Conservation (phyloP, 192 early-diverging fungal species). For the Powellomyces hirtus region DNA sequence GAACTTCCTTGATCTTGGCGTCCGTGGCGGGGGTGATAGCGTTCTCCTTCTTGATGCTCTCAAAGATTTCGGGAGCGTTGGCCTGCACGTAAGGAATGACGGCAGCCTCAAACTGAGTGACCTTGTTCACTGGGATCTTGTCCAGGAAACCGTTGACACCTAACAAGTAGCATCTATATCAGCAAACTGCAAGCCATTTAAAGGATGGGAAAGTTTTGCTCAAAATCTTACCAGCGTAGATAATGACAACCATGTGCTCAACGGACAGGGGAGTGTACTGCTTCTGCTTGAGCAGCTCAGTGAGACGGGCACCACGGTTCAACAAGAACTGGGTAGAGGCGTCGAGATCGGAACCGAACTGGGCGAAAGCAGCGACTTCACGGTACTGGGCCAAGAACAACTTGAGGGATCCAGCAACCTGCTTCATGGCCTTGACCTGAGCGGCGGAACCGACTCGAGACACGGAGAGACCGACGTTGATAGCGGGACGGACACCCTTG, state of each 20-base stretch:
- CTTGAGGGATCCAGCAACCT: constrained; percentile 99
- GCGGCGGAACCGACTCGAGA: constrained; percentile 99
- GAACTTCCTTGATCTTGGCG: constrained; percentile 88
- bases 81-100: constrained; percentile 85
- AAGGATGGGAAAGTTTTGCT: background rate
- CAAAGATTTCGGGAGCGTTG: constrained; percentile 85
- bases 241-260: constrained; percentile 96
- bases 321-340: constrained; percentile 99
- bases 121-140: constrained; percentile 92
- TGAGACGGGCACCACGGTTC: constrained; percentile 99
- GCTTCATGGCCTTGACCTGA: constrained; percentile 99
- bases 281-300: constrained; percentile 99
- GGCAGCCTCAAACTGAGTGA: constrained; percentile 90
- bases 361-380: constrained; percentile 99
- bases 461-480: constrained; percentile 99
- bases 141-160: constrained; percentile 99
- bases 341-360: constrained; percentile 99
- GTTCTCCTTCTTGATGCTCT: constrained; percentile 86
- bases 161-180: background rate
- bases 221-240: constrained; percentile 72
- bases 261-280: constrained; percentile 96
- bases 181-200: background rate
- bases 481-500: constrained; percentile 99
- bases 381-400: constrained; percentile 99
- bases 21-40: constrained; percentile 86